A percentile compares a stretch with the other conserved stretches of the same genome.
phyloP scores from a whole-genome alignment of 257 asterid species.

The Ballota nigra region DNA sequence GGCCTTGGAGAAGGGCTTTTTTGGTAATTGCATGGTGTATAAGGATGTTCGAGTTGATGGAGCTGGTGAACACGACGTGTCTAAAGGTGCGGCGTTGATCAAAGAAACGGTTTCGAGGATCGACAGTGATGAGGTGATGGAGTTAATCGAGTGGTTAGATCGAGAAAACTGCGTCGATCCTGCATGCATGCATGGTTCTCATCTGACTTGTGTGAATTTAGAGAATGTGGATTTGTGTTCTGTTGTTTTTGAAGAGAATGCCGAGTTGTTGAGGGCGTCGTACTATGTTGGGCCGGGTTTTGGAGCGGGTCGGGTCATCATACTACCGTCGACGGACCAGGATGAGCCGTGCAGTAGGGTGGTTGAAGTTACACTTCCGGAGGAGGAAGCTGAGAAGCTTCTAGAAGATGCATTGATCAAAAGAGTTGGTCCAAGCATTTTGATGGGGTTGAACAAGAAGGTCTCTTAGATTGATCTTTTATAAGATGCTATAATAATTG shows the following conservation, averaged over 20 bases:
- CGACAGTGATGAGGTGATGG: slow-evolving; percentile 36
- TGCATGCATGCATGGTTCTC: slow-evolving; percentile 28
- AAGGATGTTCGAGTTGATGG: slow-evolving; percentile 33
- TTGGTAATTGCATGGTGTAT: slow-evolving; percentile 53
- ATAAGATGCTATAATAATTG: background rate
- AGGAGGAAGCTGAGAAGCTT: slow-evolving; percentile 47
- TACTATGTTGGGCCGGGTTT: slow-evolving; percentile 35
- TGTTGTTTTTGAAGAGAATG: slow-evolving; percentile 37
- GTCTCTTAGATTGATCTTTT: background rate
- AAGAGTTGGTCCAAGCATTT: slow-evolving; percentile 32
- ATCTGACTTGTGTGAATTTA: slow-evolving; percentile 39
- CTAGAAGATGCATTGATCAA: slow-evolving; percentile 39
- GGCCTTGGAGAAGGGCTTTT: slow-evolving; percentile 40
- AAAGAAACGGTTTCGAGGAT: slow-evolving; percentile 23
- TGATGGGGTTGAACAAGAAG: slow-evolving; percentile 41
- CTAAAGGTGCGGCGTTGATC: slow-evolving; percentile 40
- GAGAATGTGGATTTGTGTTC: slow-evolving; percentile 38
- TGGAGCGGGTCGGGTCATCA: slow-evolving; percentile 32
- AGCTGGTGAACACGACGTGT: slow-evolving; percentile 25
- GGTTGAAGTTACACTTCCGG: slow-evolving; percentile 49
- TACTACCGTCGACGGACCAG: slow-evolving; percentile 25
- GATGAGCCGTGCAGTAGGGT: slow-evolving; percentile 31
- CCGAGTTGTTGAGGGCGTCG: slow-evolving; percentile 35
- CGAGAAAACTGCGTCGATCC: slow-evolving; percentile 20
- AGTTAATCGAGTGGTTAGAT: slow-evolving; percentile 52